Conservation (phyloP, 805 yeast genomes). For the Barnettozyma salicaria region DNA sequence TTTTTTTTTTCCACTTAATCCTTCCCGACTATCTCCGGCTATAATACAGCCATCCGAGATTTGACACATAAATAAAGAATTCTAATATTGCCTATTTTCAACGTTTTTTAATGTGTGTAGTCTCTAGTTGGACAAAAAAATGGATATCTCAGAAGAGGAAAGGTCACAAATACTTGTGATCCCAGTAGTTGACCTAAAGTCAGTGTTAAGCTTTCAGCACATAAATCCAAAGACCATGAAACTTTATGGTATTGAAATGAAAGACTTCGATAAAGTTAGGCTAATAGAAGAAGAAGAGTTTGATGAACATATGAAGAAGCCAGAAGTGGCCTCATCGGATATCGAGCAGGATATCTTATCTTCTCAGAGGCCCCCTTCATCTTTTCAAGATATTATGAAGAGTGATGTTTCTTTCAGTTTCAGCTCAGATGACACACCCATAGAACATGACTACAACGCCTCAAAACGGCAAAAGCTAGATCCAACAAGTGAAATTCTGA, state of each 20-base stretch:
- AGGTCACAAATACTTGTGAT: no score
- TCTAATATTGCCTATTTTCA: no score
- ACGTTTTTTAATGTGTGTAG: no score
- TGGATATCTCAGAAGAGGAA: no score
- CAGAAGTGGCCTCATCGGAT: constrained; percentile 1
- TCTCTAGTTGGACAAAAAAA: no score
- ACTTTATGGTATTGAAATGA: constrained; percentile 10
- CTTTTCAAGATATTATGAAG: neutral
- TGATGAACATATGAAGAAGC: neutral
- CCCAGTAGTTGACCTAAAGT: constrained; percentile 9
- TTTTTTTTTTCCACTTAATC: no score
- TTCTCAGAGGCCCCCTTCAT: constrained; percentile 1
- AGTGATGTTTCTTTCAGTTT: neutral
- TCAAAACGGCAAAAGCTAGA: constrained; percentile 2
- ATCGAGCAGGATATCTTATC: neutral
- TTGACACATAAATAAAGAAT: no score
- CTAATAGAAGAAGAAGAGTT: neutral
- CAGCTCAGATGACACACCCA: constrained; percentile 4
- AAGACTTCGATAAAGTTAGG: constrained; percentile 4
- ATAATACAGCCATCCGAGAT: no score
- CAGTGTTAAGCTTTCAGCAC: constrained; percentile 4
- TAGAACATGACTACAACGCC: neutral
- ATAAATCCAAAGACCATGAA: constrained; percentile 3
- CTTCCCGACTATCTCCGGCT: no score
- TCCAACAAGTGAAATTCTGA: constrained; percentile 2